These are phyloP conservation scores for Polygonum maritimum DNA, from an alignment of 148 eudicot genomes.

Conservation along the genomic window DNA sequence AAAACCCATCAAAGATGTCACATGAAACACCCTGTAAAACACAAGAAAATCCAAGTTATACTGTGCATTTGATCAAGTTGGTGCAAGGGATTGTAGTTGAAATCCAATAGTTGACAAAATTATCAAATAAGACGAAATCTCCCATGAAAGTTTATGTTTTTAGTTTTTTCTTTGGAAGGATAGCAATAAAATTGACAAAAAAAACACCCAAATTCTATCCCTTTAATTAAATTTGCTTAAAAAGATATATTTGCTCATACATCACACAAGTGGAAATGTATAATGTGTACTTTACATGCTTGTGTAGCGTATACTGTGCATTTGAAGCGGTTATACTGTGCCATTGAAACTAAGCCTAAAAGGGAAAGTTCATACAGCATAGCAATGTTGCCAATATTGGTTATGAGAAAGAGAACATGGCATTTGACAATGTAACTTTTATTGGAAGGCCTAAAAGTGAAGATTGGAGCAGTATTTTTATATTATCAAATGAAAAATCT, in stretches of 20 bases:
- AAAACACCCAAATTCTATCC: background rate
- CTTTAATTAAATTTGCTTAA: background rate
- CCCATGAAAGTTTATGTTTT: background rate
- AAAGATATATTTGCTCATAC: background rate
- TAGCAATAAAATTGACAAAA: background rate
- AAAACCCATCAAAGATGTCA: conserved; percentile 65
- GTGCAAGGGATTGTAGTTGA: background rate
- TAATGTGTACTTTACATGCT: background rate
- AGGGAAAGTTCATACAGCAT: background rate
- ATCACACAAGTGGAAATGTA: background rate
- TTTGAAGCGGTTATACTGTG: background rate
- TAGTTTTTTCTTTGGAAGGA: background rate
- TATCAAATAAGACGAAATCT: background rate
- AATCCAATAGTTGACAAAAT: background rate
- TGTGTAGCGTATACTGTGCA: background rate
- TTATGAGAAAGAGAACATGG: background rate
- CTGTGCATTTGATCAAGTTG: background rate
- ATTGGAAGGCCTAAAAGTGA: background rate
- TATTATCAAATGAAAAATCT: no score
- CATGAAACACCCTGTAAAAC: conserved; percentile 83
- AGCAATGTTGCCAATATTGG: background rate
- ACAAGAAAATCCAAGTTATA: background rate
- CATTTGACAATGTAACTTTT: background rate
- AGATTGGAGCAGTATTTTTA: background rate
- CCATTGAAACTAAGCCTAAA: background rate